Base-by-base conservation (phyloP, 306 rosid species). In the Inga leiocalycina region DNA sequence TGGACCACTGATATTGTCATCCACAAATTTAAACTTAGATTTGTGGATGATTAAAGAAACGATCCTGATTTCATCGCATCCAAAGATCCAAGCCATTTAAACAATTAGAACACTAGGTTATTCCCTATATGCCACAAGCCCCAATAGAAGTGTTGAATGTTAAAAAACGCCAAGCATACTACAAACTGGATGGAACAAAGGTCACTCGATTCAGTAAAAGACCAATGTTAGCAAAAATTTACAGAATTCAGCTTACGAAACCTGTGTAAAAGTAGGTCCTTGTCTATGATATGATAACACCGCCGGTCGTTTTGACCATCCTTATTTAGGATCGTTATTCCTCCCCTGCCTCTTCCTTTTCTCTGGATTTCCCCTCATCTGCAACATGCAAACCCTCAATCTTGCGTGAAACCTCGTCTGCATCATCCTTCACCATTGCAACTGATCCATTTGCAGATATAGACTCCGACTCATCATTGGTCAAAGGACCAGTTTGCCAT, bases 401-500 rank as follows among this genome's bases (percentile, higher is more conserved):
- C 88, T 90, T 90, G 82, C 72, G 88, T 0, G 97, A 86, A 76
- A 92, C 94, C 81, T 96, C 97, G 9, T 93, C 97, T 7, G 89
- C 93, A 11, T 82, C 64, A 77, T 81, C 86, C 87, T 87, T 90
- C 75, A 80, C 94, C 71, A 87, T 94, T 52, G 92, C 92, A 32
- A 82, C 5, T 27, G 93, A 45, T 66, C 97, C 97, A 77, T 93
- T 93, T 56, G 89, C 81, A 2, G 90, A 39, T 65, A 81, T 32
- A 41, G 85, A 79, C 51, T 94, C 97, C 0, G 91, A 54, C 37
- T 92, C 97, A 19, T 91, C 95, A 22, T 76, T 37, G 34, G 97
- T 86, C 89, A 89, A 75, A 46, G 95, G 97, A 59, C 95, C 98
- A 24, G 98, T 91, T 88, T 94, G 98, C 99, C 99, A 97, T 86